phyloP scores from a whole-genome alignment of 140 eudicot genomes.

The Cichorium intybus region DNA sequence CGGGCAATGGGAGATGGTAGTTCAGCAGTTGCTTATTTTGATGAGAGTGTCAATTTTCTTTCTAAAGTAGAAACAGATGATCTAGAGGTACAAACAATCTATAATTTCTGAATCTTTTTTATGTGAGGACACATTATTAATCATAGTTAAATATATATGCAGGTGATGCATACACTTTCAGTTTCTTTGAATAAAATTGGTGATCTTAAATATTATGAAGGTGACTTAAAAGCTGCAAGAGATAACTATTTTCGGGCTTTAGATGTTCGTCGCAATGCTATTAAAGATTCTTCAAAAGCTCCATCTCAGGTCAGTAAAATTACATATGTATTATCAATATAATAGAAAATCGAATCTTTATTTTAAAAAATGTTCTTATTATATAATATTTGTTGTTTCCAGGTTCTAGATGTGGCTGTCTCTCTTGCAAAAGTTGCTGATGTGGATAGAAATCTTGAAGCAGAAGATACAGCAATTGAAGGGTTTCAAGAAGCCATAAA shows the following conservation, averaged over 20 bases:
- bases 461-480: constrained; percentile 58
- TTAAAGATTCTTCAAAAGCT: constrained; percentile 53
- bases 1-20: constrained; percentile 80
- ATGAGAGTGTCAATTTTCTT: constrained; percentile 75
- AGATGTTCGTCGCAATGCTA: constrained; percentile 74
- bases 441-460: constrained; percentile 79
- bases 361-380: too few relatives aligned
- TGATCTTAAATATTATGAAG: constrained; percentile 83
- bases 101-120: neutral
- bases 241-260: constrained; percentile 65
- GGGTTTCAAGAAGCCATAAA: constrained; percentile 81
- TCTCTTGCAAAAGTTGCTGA: constrained; percentile 98
- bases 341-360: too few relatives aligned
- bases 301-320: constrained; percentile 77
- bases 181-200: constrained; percentile 92
- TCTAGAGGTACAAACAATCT: constrained; percentile 51
- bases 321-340: too few relatives aligned
- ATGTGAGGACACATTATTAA: too few relatives aligned
- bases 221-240: constrained; percentile 75
- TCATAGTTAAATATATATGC: constrained; percentile 39
- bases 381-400: constrained; percentile 27
- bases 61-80: constrained; percentile 62
- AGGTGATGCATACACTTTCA: constrained; percentile 88
- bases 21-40: constrained; percentile 77
- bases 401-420: constrained; percentile 81